These are phyloP conservation scores for Blastobotrys mokoenaii DNA, from an alignment of 805 yeast species.

Conservation along the genomic window DNA sequence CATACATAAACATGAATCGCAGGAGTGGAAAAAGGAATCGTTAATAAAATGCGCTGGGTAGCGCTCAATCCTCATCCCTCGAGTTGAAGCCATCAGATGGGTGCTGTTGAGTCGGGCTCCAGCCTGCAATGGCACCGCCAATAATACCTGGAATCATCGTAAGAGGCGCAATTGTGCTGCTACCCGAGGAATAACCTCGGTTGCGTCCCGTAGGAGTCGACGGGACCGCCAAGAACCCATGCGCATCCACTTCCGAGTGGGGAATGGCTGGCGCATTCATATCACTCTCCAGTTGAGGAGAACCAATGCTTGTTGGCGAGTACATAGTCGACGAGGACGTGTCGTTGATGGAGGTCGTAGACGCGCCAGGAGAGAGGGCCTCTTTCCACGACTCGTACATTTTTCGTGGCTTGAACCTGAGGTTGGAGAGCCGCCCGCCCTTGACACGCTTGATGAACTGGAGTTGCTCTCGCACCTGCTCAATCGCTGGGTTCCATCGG, in stretches of 20 bases:
- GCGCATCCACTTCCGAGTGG: constrained; percentile 1
- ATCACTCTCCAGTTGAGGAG: constrained; percentile 1
- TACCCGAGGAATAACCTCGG: constrained; percentile 12
- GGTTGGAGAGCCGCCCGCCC: constrained; percentile 33
- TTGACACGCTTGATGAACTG: constrained; percentile 27
- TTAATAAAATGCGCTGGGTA: too few relatives aligned
- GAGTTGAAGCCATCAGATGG: neutral
- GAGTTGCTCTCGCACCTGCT: constrained; percentile 31
- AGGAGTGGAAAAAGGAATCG: too few relatives aligned
- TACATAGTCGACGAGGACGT: constrained; percentile 12
- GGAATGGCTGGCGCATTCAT: constrained; percentile 5
- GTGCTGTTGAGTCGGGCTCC: neutral
- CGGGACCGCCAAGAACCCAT: constrained; percentile 15
- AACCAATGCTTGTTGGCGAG: constrained; percentile 4
- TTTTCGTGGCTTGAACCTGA: constrained; percentile 20
- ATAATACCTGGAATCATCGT: constrained; percentile 49
- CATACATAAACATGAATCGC: too few relatives aligned
- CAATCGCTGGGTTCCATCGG: constrained; percentile 34
- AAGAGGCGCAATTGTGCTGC: constrained; percentile 33
- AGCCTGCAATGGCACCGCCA: constrained; percentile 50
- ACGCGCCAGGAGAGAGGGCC: constrained; percentile 14
- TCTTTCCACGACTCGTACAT: constrained; percentile 18
- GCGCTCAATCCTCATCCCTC: too few relatives aligned
- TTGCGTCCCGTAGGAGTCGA: constrained; percentile 5
- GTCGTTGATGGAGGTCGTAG: constrained; percentile 4